Conservation (phyloP, 768 basidiomycete genomes). For the Imleria badia region DNA sequence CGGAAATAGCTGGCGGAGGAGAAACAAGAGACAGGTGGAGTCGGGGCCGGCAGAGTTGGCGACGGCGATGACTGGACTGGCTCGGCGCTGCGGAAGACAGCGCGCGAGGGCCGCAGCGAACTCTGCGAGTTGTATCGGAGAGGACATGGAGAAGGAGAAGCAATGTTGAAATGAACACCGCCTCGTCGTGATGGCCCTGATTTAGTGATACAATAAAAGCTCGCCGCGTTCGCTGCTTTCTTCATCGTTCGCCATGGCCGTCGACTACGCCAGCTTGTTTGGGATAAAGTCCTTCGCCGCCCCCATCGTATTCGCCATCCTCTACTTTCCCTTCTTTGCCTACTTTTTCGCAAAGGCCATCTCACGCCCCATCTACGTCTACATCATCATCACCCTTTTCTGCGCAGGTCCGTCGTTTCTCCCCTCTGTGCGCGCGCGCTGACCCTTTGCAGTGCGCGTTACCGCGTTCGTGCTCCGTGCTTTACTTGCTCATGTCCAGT, state of each 20-base stretch:
- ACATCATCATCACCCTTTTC: conserved; percentile 25
- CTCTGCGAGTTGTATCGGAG: conserved; percentile 46
- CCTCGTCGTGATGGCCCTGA: not conserved
- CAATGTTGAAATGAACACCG: not conserved
- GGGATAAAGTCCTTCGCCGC: conserved; percentile 28
- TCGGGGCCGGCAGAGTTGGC: conserved; percentile 84
- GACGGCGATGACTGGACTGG: conserved; percentile 40
- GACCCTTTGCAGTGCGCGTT: conserved; percentile 12
- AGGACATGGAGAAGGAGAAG: too few species aligned
- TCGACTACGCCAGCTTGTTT: conserved; percentile 11
- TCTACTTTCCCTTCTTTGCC: conserved; percentile 22
- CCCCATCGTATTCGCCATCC: conserved; percentile 26
- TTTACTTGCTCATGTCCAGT: conserved; percentile 8
- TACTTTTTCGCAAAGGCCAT: conserved; percentile 16
- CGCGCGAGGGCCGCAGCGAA: conserved; percentile 45
- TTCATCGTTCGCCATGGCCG: conserved; percentile 3
- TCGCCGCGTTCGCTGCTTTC: too few species aligned
- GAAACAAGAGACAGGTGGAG: conserved; percentile 74
- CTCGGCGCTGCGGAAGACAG: conserved; percentile 5
- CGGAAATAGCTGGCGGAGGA: conserved; percentile 47
- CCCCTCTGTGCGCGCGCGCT: not conserved
- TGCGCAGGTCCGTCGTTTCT: conserved; percentile 21
- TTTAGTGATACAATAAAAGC: too few species aligned
- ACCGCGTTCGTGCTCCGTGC: conserved; percentile 19
- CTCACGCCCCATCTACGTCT: conserved; percentile 19